Conservation (phyloP, 495 filamentous ascomycete species). For the Paragyromitra xinjiangensis region DNA sequence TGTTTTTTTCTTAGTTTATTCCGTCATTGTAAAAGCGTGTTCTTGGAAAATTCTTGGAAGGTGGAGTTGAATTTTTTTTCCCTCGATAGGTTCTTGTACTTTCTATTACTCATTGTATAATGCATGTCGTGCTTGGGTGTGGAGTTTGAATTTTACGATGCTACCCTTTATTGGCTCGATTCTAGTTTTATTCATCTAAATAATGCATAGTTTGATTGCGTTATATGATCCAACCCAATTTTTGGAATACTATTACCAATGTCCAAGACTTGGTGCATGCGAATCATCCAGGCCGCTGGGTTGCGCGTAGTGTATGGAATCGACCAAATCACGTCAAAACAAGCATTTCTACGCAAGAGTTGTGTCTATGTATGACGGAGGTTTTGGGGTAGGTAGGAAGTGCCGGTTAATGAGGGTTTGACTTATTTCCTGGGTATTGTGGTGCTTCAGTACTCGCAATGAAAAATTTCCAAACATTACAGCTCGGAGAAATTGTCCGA, state of each 20-base stretch:
- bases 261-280: conserved; percentile 32
- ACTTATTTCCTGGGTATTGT: neutral
- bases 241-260: conserved; percentile 36
- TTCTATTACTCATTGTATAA: conserved; percentile 37
- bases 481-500: neutral
- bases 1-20: conserved; percentile 3
- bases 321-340: neutral
- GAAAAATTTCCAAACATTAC: neutral
- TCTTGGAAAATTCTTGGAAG: neutral
- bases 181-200: conserved; percentile 11
- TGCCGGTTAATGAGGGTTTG: neutral
- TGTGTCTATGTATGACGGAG: neutral
- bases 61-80: conserved; percentile 15
- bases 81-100: neutral
- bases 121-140: conserved; percentile 17
- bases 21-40: neutral
- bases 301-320: neutral
- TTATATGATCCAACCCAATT: conserved; percentile 25
- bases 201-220: conserved; percentile 25
- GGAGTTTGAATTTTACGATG: conserved; percentile 8
- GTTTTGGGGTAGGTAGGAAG: neutral
- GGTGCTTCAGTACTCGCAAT: neutral
- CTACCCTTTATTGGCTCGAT: conserved; percentile 20
- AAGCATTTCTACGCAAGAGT: neutral
- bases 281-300: neutral